Evolutionary conservation across 1,284 basidiomycete genomes (phyloP).

Genomic region (Cryptococcus hybrid): DNA sequence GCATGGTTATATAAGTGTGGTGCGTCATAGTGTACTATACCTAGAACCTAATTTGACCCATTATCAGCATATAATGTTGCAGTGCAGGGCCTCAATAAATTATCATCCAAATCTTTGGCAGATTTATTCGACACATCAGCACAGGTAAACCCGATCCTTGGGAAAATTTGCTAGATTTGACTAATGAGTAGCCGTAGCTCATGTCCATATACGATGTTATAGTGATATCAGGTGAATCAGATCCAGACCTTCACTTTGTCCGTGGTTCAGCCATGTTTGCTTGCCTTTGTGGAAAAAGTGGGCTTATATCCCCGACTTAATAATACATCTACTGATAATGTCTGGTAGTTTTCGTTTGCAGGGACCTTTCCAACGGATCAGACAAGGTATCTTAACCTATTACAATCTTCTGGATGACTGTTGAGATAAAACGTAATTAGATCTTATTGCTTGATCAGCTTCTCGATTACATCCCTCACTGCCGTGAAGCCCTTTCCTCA

Average conservation of each 20-base stretch:
- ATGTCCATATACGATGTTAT: conserved; percentile 2
- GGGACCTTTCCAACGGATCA: neutral
- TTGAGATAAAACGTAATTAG: neutral
- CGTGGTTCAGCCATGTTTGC: conserved; percentile 6
- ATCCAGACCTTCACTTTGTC: conserved; percentile 1
- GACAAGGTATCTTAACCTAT: conserved; percentile 1
- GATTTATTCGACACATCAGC: conserved; percentile 1
- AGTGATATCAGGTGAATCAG: neutral
- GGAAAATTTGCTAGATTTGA: neutral
- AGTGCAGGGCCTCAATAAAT: neutral
- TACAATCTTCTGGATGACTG: neutral
- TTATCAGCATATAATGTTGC: neutral
- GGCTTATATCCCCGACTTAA: neutral
- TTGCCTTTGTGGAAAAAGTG: conserved; percentile 7
- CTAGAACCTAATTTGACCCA: neutral
- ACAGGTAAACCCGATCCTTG: neutral
- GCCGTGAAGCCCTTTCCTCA: neutral
- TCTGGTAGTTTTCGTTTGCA: conserved; percentile 2
- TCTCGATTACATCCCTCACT: neutral
- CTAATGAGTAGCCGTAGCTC: neutral
- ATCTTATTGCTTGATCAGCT: neutral
- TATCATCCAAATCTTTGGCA: neutral
- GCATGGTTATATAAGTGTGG: conserved; percentile 2
- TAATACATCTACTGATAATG: neutral
- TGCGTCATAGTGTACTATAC: neutral